Evolutionary conservation across 345 rosid species (phyloP).

Genomic region (Hypericum perforatum): DNA sequence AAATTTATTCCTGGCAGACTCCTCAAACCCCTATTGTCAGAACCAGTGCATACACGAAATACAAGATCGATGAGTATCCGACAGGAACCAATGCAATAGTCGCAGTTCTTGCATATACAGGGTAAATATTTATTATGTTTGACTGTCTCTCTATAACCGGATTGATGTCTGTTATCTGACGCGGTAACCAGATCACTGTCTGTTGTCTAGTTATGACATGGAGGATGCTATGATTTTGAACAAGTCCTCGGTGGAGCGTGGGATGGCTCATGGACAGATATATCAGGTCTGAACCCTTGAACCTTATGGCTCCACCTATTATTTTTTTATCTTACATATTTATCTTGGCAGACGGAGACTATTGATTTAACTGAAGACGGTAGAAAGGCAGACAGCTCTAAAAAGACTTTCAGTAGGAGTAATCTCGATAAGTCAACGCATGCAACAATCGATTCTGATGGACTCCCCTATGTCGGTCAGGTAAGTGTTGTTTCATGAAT

Average conservation of each 20-base stretch:
- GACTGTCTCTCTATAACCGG: not conserved
- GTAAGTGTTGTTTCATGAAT: conserved; percentile 24
- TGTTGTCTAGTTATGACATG: conserved; percentile 71
- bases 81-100: conserved; percentile 97
- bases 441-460: conserved; percentile 68
- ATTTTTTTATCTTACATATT: not conserved
- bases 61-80: conserved; percentile 71
- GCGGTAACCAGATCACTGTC: conserved; percentile 1
- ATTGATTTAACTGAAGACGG: conserved; percentile 57
- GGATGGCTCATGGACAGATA: conserved; percentile 95
- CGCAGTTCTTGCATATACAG: conserved; percentile 93
- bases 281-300: conserved; percentile 55
- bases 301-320: not conserved
- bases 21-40: conserved; percentile 94
- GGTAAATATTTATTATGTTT: conserved; percentile 31
- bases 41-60: conserved; percentile 60
- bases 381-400: conserved; percentile 35
- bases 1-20: conserved; percentile 40
- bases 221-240: conserved; percentile 99
- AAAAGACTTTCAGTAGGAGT: conserved; percentile 49
- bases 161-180: not conserved
- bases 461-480: conserved; percentile 94
- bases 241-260: conserved; percentile 88
- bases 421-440: conserved; percentile 35
- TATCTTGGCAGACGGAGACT: conserved; percentile 61